Percentiles rank a stretch among this genome's conserved stretches.
Evolutionary conservation across 2,329 filamentous ascomycete genomes (phyloP).

Genomic region (Lachnellula hyalina): DNA sequence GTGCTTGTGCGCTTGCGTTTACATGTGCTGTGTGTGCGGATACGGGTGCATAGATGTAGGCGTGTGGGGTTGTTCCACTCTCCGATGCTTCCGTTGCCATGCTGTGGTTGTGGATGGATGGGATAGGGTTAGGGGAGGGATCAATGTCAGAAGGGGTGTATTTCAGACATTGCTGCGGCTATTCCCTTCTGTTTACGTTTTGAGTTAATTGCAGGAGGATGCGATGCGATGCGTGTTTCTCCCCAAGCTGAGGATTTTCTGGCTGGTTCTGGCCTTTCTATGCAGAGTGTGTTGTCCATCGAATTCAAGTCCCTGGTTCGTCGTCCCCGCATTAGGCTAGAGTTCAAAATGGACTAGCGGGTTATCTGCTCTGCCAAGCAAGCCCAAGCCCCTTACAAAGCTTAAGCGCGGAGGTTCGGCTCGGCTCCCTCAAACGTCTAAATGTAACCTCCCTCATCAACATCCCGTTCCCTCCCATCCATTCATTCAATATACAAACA

Average conservation of each 20-base stretch:
- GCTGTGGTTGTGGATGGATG: conserved; percentile 14
- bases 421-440: neutral
- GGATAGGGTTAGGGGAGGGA: no score
- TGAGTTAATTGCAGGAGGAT: conserved; percentile 18
- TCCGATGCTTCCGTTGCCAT: conserved; percentile 18
- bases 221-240: conserved; percentile 7
- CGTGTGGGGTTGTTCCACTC: conserved; percentile 15
- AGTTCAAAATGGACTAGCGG: neutral
- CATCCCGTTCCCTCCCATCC: neutral
- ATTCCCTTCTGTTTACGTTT: conserved; percentile 9
- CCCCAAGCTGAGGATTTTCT: conserved; percentile 4
- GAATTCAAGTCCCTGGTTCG: neutral
- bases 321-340: neutral
- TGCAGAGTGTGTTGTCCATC: conserved; percentile 10
- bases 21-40: no score
- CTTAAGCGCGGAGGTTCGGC: neutral
- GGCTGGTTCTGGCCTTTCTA: neutral
- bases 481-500: neutral
- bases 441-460: neutral
- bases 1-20: neutral
- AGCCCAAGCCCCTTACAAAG: neutral
- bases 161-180: conserved; percentile 16
- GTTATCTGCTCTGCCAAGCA: neutral
- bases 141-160: conserved; percentile 12
- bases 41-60: neutral